These are phyloP conservation scores for Trichophyton rubrum DNA, from an alignment of 2,329 filamentous ascomycete species.

Conservation along the genomic window DNA sequence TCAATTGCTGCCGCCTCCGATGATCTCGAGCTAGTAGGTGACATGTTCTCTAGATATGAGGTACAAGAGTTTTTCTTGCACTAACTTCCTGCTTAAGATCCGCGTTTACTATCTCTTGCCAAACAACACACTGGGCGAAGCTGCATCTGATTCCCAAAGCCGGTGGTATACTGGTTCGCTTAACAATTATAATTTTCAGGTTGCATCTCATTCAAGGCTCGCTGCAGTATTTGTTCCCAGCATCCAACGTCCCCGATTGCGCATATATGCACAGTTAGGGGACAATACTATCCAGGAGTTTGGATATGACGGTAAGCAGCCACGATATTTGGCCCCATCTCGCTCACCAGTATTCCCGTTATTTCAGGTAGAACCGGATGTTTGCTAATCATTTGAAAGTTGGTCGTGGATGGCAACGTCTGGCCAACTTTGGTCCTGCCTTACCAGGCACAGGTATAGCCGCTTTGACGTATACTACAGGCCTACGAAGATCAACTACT, in stretches of 20 bases:
- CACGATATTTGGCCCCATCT: not conserved
- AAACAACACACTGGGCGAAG: not conserved
- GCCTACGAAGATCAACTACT: not conserved
- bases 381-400: not conserved
- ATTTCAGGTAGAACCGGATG: not conserved
- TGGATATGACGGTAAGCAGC: conserved; percentile 1
- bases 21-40: not conserved
- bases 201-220: not conserved
- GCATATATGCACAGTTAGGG: conserved; percentile 1
- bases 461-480: not conserved
- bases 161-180: not conserved
- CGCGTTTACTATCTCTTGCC: not conserved
- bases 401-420: not conserved
- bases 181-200: not conserved
- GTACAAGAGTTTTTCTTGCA: not conserved
- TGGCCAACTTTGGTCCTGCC: not conserved
- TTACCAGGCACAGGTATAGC: not conserved
- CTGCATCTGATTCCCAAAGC: not conserved
- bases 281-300: conserved; percentile 2
- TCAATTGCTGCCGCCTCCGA: conserved; percentile 1
- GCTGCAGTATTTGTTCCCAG: not conserved
- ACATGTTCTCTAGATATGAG: not conserved
- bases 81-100: not conserved
- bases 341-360: not conserved
- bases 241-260: not conserved